Percentiles rank a stretch among this genome's conserved stretches.
These are phyloP conservation scores for Cladosporium sp. DNA, from an alignment of 2,329 filamentous ascomycete genomes.

Conservation along the genomic window DNA sequence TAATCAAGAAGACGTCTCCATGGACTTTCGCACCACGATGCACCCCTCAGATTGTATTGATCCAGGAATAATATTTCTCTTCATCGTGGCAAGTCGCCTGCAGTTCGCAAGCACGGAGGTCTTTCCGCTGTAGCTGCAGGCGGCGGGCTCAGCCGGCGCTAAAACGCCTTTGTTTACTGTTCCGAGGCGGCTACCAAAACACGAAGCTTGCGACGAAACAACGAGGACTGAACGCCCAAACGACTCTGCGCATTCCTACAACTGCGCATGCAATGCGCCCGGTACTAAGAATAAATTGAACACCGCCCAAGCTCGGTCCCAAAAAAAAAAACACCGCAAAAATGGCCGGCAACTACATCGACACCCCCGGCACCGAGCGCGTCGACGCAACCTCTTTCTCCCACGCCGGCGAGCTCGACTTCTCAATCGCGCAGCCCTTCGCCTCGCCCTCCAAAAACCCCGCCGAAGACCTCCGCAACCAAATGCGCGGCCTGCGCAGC, in stretches of 20 bases:
- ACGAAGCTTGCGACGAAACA: not conserved
- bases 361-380: constrained; percentile 78
- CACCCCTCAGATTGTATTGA: not conserved
- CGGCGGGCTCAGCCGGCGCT: not conserved
- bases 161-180: constrained; percentile 5
- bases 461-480: constrained; percentile 64
- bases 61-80: not conserved
- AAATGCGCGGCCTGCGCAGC: constrained; percentile 60
- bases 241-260: not conserved
- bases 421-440: constrained; percentile 84
- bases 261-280: not conserved
- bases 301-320: too few relatives aligned
- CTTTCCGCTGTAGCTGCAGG: not conserved
- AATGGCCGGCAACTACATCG: constrained; percentile 52
- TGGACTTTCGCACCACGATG: too few relatives aligned
- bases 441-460: constrained; percentile 67
- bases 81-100: not conserved
- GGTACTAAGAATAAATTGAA: not conserved
- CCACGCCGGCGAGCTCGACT: constrained; percentile 64
- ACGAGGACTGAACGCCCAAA: too few relatives aligned
- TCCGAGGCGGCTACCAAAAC: not conserved
- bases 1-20: not conserved
- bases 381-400: constrained; percentile 78
- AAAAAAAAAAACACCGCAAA: constrained; percentile 8
- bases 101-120: not conserved